phyloP scores from a whole-genome alignment of 2,329 filamentous ascomycete genomes.

The Dothistroma septosporum region DNA sequence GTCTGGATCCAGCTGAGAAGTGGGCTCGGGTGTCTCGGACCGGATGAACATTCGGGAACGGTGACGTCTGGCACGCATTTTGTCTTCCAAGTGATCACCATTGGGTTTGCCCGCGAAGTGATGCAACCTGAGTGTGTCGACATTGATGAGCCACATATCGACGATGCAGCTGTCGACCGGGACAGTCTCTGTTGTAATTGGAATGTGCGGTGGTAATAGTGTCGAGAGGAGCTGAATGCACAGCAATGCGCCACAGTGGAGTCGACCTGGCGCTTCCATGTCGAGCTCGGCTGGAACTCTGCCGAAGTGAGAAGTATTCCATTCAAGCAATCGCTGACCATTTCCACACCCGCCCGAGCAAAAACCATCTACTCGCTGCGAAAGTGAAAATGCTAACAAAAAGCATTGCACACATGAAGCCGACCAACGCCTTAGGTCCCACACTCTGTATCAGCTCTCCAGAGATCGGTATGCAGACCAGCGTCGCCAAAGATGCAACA shows the following conservation, averaged over 20 bases:
- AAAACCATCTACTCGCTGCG: conserved; percentile 8
- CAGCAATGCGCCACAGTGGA: background rate
- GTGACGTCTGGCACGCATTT: too few species aligned
- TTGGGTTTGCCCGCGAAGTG: background rate
- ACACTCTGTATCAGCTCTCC: conserved; percentile 46
- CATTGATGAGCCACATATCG: background rate
- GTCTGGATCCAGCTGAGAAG: background rate
- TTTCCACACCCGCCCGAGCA: conserved; percentile 13
- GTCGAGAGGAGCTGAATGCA: background rate
- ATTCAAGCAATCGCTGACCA: conserved; percentile 8
- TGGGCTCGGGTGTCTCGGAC: too few species aligned
- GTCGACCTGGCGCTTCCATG: background rate
- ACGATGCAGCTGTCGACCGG: background rate
- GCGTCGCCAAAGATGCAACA: conserved; percentile 44
- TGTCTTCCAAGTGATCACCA: background rate
- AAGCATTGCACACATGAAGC: conserved; percentile 45
- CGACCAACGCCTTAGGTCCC: conserved; percentile 44
- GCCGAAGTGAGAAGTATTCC: background rate
- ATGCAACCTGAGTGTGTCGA: background rate
- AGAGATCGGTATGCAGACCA: conserved; percentile 46
- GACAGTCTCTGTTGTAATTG: background rate
- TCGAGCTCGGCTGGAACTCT: background rate
- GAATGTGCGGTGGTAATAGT: background rate
- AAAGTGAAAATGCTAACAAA: conserved; percentile 30
- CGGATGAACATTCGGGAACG: too few species aligned